Base-by-base conservation (phyloP, 2,329 filamentous ascomycete species). In the Rhinocladiella mackenziei region DNA sequence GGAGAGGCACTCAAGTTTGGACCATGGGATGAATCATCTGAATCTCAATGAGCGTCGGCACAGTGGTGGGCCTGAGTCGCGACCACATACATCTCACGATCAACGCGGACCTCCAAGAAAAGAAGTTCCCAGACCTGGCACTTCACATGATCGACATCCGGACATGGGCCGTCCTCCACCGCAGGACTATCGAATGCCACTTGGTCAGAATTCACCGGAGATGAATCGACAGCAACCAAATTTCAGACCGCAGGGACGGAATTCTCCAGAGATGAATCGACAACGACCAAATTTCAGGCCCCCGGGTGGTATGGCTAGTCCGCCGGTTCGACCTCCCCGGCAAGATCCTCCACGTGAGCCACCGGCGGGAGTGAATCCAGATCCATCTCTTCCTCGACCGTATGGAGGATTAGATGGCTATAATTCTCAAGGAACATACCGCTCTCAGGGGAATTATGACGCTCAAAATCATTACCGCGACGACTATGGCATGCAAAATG, bases 1-100 rank as follows among this genome's bases (percentile, higher is more conserved):
- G 60, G 73, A 62, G 57, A 31, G 47, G 48, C 58, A 39, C 46
- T 54, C 20, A 50, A 60, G 15, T 56, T 57, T 48, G 49, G 55
- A 44, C 39, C 53, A 35, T 44, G 56, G 6, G 37, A 31, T 51
- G 35, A 33, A 41, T 9, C 29, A 37, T 30, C 13, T 51, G 15
- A 42, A 31, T 28, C 17, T 49, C 17, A 10, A 39, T 9, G 39
- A 47, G 14, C 30, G 20, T 9, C 47, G 30, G 13, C 14, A 39
- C 22, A 50, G 36, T 17, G 43, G 37, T 14, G 38, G 38, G 4
- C 25, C 23, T 14, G 39, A 51, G 14, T 13, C 44, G 15, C 20
- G 53, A 33, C 48, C 48, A 14, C 39, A 51, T 10, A 52, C 53
- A 14, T 51, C 53, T 22, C 51, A 52, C 25, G 43, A 35, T 18